Evolutionary conservation across 495 filamentous ascomycete species (phyloP).

Genomic region (Aspergillus biplanus): DNA sequence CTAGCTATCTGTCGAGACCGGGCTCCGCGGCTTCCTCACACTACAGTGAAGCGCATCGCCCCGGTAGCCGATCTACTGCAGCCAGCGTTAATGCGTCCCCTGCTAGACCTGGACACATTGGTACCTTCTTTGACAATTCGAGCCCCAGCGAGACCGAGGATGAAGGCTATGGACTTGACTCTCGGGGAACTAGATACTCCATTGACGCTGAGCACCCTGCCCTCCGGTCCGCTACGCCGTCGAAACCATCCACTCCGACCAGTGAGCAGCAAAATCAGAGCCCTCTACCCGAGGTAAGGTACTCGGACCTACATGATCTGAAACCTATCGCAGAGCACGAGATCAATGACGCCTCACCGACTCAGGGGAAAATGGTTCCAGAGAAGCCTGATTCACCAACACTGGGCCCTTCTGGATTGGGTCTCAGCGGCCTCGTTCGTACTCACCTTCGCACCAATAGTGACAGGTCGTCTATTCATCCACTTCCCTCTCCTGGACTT

Average conservation of each 20-base stretch:
- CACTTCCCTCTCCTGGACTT: slow-evolving; percentile 46
- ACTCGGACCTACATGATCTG: slow-evolving; percentile 46
- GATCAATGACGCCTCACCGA: slow-evolving; percentile 17
- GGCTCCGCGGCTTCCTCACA: slow-evolving; percentile 48
- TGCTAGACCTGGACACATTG: slow-evolving; percentile 23
- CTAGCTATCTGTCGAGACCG: slow-evolving; percentile 49
- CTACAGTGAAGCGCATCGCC: slow-evolving; percentile 43
- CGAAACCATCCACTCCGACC: slow-evolving; percentile 35
- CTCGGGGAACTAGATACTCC: slow-evolving; percentile 32
- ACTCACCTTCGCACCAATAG: slow-evolving; percentile 86
- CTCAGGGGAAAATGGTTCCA: slow-evolving; percentile 27
- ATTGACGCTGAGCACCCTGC: slow-evolving; percentile 39
- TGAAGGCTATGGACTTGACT: slow-evolving; percentile 34
- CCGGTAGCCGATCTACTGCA: slow-evolving; percentile 30
- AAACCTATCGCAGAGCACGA: slow-evolving; percentile 49
- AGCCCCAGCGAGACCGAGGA: slow-evolving; percentile 51
- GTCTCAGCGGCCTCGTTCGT: slow-evolving; percentile 80
- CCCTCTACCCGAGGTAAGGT: slow-evolving; percentile 46
- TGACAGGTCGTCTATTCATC: slow-evolving; percentile 77
- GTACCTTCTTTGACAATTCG: slow-evolving; percentile 49
- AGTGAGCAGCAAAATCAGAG: slow-evolving; percentile 31
- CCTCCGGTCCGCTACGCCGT: slow-evolving; percentile 29
- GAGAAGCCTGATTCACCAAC: slow-evolving; percentile 76
- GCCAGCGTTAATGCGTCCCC: slow-evolving; percentile 41
- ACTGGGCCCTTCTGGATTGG: slow-evolving; percentile 65